phyloP scores from a whole-genome alignment of 139 green algal species.

The Tetraselmis chui region DNA sequence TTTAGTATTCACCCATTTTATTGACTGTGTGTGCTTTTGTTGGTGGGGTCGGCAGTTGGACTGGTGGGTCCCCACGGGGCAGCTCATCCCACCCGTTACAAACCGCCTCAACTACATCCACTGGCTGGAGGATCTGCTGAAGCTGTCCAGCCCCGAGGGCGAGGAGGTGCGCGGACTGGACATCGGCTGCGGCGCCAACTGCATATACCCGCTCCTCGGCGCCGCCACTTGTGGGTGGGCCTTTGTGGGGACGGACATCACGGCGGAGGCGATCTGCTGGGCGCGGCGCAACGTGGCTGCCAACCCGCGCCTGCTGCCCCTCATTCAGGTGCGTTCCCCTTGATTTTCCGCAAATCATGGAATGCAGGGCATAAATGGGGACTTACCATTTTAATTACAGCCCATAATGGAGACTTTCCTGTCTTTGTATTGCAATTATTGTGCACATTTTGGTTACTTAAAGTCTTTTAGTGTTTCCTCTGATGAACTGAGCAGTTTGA shows the following conservation, averaged over 20 bases:
- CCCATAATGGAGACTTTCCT: too few relatives aligned
- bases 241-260: constrained; percentile 80
- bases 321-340: constrained; percentile 52
- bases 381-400: too few relatives aligned
- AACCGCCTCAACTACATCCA: constrained; percentile 88
- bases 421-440: too few relatives aligned
- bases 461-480: too few relatives aligned
- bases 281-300: constrained; percentile 38
- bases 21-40: too few relatives aligned
- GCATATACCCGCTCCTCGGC: constrained; percentile 92
- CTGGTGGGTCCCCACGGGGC: constrained; percentile 68
- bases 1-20: too few relatives aligned
- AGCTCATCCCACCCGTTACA: constrained; percentile 76
- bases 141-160: constrained; percentile 44
- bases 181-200: constrained; percentile 85
- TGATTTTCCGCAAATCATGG: too few relatives aligned
- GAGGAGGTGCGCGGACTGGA: constrained; percentile 57
- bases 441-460: too few relatives aligned
- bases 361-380: too few relatives aligned
- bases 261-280: constrained; percentile 39
- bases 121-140: constrained; percentile 85
- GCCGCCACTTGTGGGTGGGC: constrained; percentile 70
- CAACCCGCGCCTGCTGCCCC: constrained; percentile 59
- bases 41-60: constrained; percentile 54
- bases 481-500: too few relatives aligned